These are phyloP conservation scores for Blastobotrys ciferrii DNA, from an alignment of 1,139 yeast genomes.

Conservation along the genomic window DNA sequence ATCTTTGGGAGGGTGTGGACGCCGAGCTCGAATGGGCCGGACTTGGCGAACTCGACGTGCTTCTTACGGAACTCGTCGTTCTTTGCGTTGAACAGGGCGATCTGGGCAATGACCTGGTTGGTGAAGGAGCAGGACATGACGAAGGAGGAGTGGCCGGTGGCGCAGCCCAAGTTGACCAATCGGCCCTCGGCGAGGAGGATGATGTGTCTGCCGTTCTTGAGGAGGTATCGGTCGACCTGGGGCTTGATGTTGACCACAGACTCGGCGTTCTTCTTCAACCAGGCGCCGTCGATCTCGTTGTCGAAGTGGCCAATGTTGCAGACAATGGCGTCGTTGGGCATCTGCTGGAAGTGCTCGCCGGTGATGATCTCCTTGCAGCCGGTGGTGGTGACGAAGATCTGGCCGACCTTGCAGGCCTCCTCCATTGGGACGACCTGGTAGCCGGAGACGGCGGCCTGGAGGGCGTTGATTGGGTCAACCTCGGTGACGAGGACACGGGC, in stretches of 20 bases:
- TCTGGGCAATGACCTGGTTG: constrained; percentile 99
- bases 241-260: constrained; percentile 83
- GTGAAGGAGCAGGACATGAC: constrained; percentile 99
- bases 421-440: constrained; percentile 97
- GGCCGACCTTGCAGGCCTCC: constrained; percentile 90
- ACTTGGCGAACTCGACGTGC: constrained; percentile 87
- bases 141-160: constrained; percentile 99
- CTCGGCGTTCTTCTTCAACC: constrained; percentile 41
- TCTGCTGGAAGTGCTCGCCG: constrained; percentile 78
- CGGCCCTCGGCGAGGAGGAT: constrained; percentile 99
- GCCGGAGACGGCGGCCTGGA: constrained; percentile 99
- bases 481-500: constrained; percentile 98
- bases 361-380: constrained; percentile 99
- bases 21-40: constrained; percentile 88
- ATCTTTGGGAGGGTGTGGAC: constrained; percentile 98
- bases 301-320: constrained; percentile 99
- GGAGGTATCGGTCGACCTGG: constrained; percentile 96
- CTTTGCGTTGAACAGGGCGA: constrained; percentile 91
- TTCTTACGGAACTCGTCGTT: constrained; percentile 77
- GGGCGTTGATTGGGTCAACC: constrained; percentile 98
- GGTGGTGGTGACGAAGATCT: constrained; percentile 98
- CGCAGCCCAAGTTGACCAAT: constrained; percentile 99
- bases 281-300: constrained; percentile 81
- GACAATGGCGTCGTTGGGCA: constrained; percentile 99
- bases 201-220: constrained; percentile 88